A percentile compares a stretch with the other conserved stretches of the same genome.
phyloP scores from a whole-genome alignment of 2,329 filamentous ascomycete genomes.

The Claviceps digitariae region DNA sequence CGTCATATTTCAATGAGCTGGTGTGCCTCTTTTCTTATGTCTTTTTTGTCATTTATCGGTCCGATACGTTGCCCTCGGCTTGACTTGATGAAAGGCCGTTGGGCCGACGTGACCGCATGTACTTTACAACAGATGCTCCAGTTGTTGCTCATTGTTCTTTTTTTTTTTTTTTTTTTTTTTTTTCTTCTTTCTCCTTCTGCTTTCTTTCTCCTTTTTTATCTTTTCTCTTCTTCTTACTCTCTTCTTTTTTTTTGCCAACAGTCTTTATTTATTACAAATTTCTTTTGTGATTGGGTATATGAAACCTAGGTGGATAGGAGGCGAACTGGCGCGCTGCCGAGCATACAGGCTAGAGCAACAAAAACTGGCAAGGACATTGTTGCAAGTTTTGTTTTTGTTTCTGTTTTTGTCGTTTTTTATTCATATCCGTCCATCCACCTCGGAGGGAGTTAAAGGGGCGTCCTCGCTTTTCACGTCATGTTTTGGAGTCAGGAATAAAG shows the following conservation, averaged over 20 bases:
- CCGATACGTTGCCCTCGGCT: neutral
- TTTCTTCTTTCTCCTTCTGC: too few relatives aligned
- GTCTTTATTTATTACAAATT: neutral
- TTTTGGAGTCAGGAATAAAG: too few relatives aligned
- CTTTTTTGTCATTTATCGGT: neutral
- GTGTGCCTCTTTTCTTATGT: neutral
- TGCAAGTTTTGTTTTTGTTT: neutral
- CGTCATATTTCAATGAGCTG: neutral
- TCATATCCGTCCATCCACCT: too few relatives aligned
- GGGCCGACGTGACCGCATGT: neutral
- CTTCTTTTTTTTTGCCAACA: too few relatives aligned
- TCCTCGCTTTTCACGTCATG: too few relatives aligned
- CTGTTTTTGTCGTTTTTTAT: neutral
- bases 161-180: too few relatives aligned
- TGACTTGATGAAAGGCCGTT: neutral
- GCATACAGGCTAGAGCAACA: neutral
- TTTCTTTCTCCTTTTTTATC: too few relatives aligned
- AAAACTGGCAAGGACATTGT: neutral
- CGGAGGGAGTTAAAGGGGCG: too few relatives aligned
- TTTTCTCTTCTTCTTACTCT: too few relatives aligned
- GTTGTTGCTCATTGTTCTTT: neutral
- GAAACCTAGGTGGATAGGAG: neutral
- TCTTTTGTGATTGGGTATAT: slow-evolving; percentile 5
- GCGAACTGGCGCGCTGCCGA: slow-evolving; percentile 2
- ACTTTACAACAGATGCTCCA: neutral